Evolutionary conservation across 257 asterid species (phyloP).

Genomic region (Paraleonurus japonicus): DNA sequence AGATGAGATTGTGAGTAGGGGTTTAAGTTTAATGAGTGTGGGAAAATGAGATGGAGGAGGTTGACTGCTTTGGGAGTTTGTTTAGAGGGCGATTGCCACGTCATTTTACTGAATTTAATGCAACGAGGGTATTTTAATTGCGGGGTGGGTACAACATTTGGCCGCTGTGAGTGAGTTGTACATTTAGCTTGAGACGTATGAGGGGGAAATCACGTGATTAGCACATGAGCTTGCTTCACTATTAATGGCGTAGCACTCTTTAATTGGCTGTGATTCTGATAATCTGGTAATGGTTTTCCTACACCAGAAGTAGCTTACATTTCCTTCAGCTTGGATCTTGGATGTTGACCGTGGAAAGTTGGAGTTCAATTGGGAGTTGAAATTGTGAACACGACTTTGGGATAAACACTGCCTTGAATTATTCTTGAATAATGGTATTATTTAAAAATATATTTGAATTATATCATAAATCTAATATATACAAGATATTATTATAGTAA

Average conservation of each 20-base stretch:
- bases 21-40: constrained; percentile 29
- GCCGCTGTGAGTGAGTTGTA: constrained; percentile 27
- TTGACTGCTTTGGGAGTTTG: constrained; percentile 35
- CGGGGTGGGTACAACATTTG: constrained; percentile 22
- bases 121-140: constrained; percentile 28
- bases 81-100: constrained; percentile 37
- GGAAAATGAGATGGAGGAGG: constrained; percentile 24
- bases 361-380: neutral
- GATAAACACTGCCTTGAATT: neutral
- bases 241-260: neutral
- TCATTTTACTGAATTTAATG: constrained; percentile 51
- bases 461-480: no score
- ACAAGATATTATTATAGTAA: no score
- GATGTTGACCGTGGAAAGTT: neutral
- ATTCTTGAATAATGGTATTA: no score
- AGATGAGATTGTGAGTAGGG: constrained; percentile 17
- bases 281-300: neutral
- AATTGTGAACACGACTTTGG: neutral
- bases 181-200: constrained; percentile 28
- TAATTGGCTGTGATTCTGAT: neutral
- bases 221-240: constrained; percentile 21
- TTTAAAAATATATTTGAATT: no score
- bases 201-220: constrained; percentile 20
- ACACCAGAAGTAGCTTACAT: neutral
- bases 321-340: constrained; percentile 7